A percentile compares a stretch with the other conserved stretches of the same genome.
Evolutionary conservation across 257 asterid genomes (phyloP).

Genomic region (Coffea canephora): DNA sequence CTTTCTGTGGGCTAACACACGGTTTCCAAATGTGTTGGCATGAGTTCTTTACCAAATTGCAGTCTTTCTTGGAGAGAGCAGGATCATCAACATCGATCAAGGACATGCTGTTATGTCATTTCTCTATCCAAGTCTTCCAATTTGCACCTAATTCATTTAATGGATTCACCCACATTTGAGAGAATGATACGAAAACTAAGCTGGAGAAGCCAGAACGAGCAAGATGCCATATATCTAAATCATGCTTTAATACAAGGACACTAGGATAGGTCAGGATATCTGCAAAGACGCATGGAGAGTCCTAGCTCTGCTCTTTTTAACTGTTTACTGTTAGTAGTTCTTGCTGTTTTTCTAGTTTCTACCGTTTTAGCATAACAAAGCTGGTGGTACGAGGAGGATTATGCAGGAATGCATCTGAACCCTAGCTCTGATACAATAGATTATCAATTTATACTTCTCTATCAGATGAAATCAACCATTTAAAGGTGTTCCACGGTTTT

Average conservation of each 20-base stretch:
- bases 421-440: too few relatives aligned
- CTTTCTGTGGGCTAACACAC: conserved; percentile 5
- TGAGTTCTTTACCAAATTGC: neutral
- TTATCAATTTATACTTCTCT: too few relatives aligned
- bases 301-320: neutral
- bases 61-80: neutral
- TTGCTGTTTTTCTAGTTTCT: neutral
- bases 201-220: neutral
- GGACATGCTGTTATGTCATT: conserved; percentile 6
- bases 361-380: neutral
- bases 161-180: conserved; percentile 3
- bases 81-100: conserved; percentile 12
- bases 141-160: conserved; percentile 15
- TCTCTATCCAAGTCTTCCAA: conserved; percentile 7
- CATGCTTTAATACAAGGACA: neutral
- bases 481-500: neutral
- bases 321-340: neutral
- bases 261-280: neutral
- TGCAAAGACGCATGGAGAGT: neutral
- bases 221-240: neutral
- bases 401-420: too few relatives aligned
- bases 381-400: neutral
- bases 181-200: neutral
- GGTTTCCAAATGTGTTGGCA: neutral
- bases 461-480: too few relatives aligned